phyloP scores from a whole-genome alignment of 2,329 filamentous ascomycete genomes.

The Pyricularia sp. region DNA sequence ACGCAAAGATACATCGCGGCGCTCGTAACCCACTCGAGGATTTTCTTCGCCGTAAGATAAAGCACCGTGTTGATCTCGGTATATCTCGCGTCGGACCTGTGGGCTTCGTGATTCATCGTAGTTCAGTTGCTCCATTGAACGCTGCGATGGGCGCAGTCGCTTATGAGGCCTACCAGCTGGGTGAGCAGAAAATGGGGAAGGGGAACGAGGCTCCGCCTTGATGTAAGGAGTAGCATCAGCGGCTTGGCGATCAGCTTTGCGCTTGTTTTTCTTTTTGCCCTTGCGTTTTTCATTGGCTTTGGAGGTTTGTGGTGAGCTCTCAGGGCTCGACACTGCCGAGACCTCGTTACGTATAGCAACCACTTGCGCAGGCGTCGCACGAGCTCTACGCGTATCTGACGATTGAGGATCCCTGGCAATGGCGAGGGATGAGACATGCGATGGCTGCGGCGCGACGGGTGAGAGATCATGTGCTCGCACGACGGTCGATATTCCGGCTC shows the following conservation, averaged over 20 bases:
- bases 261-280: slow-evolving; percentile 40
- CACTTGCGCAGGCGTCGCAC: slow-evolving; percentile 42
- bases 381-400: slow-evolving; percentile 21
- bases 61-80: slow-evolving; percentile 22
- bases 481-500: slow-evolving; percentile 27
- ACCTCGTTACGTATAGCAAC: slow-evolving; percentile 44
- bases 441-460: slow-evolving; percentile 66
- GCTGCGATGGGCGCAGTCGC: slow-evolving; percentile 36
- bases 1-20: slow-evolving; percentile 15
- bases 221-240: slow-evolving; percentile 44
- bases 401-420: slow-evolving; percentile 27
- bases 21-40: slow-evolving; percentile 26
- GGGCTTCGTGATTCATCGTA: slow-evolving; percentile 35
- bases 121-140: slow-evolving; percentile 7
- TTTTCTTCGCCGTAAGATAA: slow-evolving; percentile 15
- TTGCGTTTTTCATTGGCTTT: slow-evolving; percentile 40
- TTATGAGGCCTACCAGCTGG: slow-evolving; percentile 47
- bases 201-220: slow-evolving; percentile 56
- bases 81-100: slow-evolving; percentile 25
- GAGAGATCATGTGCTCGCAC: slow-evolving; percentile 66
- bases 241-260: slow-evolving; percentile 39
- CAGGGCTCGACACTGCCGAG: slow-evolving; percentile 42
- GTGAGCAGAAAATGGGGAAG: slow-evolving; percentile 46
- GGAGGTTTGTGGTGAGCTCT: slow-evolving; percentile 48
- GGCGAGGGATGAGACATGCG: slow-evolving; percentile 54